A percentile compares a stretch with the other conserved stretches of the same genome.
These are phyloP conservation scores for Lyophyllum semitale DNA, from an alignment of 768 basidiomycete species.

Conservation along the genomic window DNA sequence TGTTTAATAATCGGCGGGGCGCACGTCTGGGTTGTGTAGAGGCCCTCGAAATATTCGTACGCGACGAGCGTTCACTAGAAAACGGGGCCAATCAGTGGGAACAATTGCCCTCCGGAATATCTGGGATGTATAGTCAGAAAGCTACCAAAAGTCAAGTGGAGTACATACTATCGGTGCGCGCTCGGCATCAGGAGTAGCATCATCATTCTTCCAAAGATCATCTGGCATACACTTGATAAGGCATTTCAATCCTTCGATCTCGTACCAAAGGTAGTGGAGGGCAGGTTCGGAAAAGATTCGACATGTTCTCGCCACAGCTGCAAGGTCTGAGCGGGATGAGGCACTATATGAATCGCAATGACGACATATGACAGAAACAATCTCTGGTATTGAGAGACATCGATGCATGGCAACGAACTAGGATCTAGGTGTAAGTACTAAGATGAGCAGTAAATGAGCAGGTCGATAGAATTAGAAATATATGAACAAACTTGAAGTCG, in stretches of 20 bases:
- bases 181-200: neutral
- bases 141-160: too few relatives aligned
- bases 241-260: neutral
- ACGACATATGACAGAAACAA: too few relatives aligned
- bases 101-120: neutral
- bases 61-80: neutral
- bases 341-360: too few relatives aligned
- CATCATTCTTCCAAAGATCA: neutral
- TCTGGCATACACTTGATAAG: constrained; percentile 4
- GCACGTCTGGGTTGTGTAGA: too few relatives aligned
- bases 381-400: too few relatives aligned
- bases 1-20: neutral
- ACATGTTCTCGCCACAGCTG: neutral
- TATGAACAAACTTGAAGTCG: too few relatives aligned
- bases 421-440: too few relatives aligned
- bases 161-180: neutral
- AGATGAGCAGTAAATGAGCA: too few relatives aligned
- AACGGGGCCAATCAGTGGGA: neutral
- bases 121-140: neutral
- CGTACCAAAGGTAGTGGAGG: neutral
- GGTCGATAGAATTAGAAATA: too few relatives aligned
- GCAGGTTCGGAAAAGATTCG: neutral
- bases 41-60: neutral
- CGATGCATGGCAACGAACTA: too few relatives aligned
- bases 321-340: neutral